Base-by-base conservation (phyloP, 192 early-diverging fungal genomes). In the Chytriomyces confervae region DNA sequence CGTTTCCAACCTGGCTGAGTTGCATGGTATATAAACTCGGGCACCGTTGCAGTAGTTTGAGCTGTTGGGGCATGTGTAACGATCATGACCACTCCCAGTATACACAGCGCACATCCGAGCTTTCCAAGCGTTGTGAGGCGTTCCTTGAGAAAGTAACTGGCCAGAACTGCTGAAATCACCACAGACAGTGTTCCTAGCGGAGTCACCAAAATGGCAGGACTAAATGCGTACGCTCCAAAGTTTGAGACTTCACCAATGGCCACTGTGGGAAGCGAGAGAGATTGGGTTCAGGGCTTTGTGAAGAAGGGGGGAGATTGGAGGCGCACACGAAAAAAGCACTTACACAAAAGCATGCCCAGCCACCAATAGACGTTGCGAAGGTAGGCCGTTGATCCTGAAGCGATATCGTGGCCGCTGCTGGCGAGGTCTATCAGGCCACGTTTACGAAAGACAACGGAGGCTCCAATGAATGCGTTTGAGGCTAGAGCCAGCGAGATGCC, bases 221-320 rank as follows among this genome's bases (percentile, higher is more conserved):
- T 92, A 88, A 96, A 96, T 57, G 94, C 94, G 78, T 96, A 96
- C 0, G 95, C 95, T 5, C 93, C 91, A 87, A 96, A 96, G 86
- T 97, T 97, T 74, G 91, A 89, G 73, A 94, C 85, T 86, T 96
- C 95, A 75, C 95, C 95, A 43, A 94, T 75, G 5, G 88, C 93
- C 94, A 95, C 91, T 93, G 87, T 66, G 20, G n/a, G 5, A 18
- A 50, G 23, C 46, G 61, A 75, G 36, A 36, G 36, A 62, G n/a
- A 23, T 18, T 49, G 47, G 23, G 18, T 61, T 2, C 11, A 20
- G 20, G 69, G 20, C 20, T 70, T 70, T 20, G 69, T 5, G 23
- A 50, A 3, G 64, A 45, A 44, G 60, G 50, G 63, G 61, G 20
- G 8, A 45, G 43, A 10, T 29, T n/a, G 24, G 57, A 73, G 13